Percentiles rank a stretch among this genome's conserved stretches.
phyloP scores from a whole-genome alignment of 768 basidiomycete genomes.

The Coprinopsis sp. region DNA sequence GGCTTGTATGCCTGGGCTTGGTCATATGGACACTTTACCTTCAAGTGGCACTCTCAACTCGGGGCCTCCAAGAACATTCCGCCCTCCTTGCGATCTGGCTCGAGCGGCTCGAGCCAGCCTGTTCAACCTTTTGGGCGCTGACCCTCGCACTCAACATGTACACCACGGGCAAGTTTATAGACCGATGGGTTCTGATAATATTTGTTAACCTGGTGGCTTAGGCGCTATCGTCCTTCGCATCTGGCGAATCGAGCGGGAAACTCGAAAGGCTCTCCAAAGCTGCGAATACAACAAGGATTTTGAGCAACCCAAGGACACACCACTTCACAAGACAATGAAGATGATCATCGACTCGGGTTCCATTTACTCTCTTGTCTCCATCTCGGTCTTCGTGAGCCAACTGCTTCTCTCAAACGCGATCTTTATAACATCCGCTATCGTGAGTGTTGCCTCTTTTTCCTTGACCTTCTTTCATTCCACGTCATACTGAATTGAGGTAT shows the following conservation, averaged over 20 bases:
- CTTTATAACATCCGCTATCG: constrained; percentile 13
- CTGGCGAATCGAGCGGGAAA: constrained; percentile 8
- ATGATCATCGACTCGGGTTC: constrained; percentile 17
- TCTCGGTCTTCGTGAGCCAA: constrained; percentile 12
- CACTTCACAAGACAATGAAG: constrained; percentile 1
- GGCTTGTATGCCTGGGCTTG: constrained; percentile 10
- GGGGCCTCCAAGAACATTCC: background rate
- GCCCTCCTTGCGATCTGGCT: background rate
- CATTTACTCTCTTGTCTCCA: constrained; percentile 13
- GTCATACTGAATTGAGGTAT: background rate
- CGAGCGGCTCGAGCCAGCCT: background rate
- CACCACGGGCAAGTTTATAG: constrained; percentile 15
- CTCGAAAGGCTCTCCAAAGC: background rate
- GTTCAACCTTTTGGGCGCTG: constrained; percentile 14
- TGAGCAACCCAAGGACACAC: background rate
- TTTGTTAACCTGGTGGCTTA: background rate
- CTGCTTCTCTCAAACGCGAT: constrained; percentile 10
- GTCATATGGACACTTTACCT: constrained; percentile 7
- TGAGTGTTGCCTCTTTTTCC: constrained; percentile 6
- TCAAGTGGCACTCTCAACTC: background rate
- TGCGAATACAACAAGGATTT: constrained; percentile 5
- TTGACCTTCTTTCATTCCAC: no score
- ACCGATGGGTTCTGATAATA: background rate
- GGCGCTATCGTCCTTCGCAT: constrained; percentile 13
- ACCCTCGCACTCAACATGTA: constrained; percentile 16